phyloP scores from a whole-genome alignment of 2,329 filamentous ascomycete species.

The Ascochyta fabae region DNA sequence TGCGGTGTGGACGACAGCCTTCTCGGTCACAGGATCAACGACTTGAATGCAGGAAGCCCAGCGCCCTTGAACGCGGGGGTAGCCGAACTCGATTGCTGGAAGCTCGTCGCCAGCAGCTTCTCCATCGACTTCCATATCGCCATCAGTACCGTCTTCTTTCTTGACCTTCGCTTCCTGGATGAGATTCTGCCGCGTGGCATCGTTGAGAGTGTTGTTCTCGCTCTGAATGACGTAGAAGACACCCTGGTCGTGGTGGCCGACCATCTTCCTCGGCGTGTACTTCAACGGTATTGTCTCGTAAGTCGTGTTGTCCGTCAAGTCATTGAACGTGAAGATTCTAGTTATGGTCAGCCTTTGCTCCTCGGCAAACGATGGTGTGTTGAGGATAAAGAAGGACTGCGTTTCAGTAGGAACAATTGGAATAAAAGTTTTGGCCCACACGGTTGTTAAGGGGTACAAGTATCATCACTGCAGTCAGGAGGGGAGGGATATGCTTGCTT shows the following conservation, averaged over 20 bases:
- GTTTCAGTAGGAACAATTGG: slow-evolving; percentile 99
- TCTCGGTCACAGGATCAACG: slow-evolving; percentile 77
- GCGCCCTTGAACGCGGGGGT: slow-evolving; percentile 79
- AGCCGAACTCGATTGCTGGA: slow-evolving; percentile 84
- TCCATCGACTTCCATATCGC: slow-evolving; percentile 29
- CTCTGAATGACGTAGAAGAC: slow-evolving; percentile 94
- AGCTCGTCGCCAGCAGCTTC: slow-evolving; percentile 58
- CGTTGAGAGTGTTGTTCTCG: slow-evolving; percentile 88
- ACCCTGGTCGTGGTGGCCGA: slow-evolving; percentile 84
- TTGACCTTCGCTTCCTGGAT: slow-evolving; percentile 67
- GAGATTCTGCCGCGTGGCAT: slow-evolving; percentile 76
- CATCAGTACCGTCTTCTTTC: slow-evolving; percentile 40
- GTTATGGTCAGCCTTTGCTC: slow-evolving; percentile 18
- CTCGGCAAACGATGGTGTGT: neutral
- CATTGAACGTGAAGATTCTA: slow-evolving; percentile 90
- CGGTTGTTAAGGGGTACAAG: slow-evolving; percentile 55
- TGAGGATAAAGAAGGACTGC: slow-evolving; percentile 18
- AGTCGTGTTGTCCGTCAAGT: slow-evolving; percentile 82
- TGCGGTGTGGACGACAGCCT: slow-evolving; percentile 76
- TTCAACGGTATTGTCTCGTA: slow-evolving; percentile 85
- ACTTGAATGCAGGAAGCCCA: slow-evolving; percentile 97
- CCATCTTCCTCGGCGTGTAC: slow-evolving; percentile 88
- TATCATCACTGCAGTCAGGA: slow-evolving; percentile 66
- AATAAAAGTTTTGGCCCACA: slow-evolving; percentile 59
- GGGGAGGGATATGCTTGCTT: slow-evolving; percentile 52